Conservation (phyloP, 306 rosid genomes). For the Oemleria cerasiformis region DNA sequence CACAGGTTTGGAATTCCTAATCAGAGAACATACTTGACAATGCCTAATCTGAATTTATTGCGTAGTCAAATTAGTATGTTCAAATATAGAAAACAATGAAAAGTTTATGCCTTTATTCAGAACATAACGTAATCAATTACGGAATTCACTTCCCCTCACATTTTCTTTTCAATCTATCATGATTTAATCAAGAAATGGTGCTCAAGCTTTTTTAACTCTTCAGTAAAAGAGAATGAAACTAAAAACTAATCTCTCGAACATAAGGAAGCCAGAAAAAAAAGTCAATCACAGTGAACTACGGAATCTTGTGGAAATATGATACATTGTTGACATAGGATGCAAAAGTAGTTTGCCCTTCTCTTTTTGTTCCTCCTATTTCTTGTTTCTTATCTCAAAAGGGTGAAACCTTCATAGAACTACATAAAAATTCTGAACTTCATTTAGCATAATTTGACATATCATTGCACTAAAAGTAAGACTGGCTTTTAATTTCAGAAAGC, state of each 20-base stretch:
- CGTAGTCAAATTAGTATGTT: not conserved
- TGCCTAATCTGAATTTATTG: not conserved
- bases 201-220: not conserved
- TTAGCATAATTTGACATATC: not conserved
- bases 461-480: not conserved
- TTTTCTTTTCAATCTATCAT: not conserved
- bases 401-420: conserved; percentile 6
- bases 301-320: conserved; percentile 2
- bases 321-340: conserved; percentile 13
- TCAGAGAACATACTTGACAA: not conserved
- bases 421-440: conserved; percentile 3
- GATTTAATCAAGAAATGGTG: not conserved
- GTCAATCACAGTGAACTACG: not conserved
- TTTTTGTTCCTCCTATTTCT: conserved; percentile 7
- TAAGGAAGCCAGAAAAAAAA: not conserved
- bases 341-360: conserved; percentile 1
- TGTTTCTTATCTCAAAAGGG: conserved; percentile 13
- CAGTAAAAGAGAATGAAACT: not conserved
- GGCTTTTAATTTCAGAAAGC: not conserved
- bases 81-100: too few species aligned
- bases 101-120: not conserved
- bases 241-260: conserved; percentile 4
- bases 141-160: not conserved
- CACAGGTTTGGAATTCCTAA: not conserved
- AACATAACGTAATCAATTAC: not conserved